A percentile compares a stretch with the other conserved stretches of the same genome.
Conservation (phyloP, 768 basidiomycete genomes). For the Russula abietina region DNA sequence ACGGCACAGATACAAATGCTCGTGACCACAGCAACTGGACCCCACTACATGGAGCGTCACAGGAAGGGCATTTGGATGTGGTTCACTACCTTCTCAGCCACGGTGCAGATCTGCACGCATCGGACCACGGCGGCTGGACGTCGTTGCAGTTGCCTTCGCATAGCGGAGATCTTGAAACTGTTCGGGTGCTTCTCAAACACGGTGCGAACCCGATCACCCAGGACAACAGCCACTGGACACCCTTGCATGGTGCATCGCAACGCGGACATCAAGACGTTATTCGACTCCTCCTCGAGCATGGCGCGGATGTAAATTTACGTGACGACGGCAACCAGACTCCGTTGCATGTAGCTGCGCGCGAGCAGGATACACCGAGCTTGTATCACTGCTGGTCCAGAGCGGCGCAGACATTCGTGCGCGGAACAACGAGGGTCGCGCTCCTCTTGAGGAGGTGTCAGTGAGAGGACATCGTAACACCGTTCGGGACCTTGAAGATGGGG, state of each 20-base stretch:
- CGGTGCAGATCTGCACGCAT: neutral
- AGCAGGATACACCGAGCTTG: neutral
- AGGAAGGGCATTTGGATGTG: neutral
- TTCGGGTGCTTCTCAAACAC: neutral
- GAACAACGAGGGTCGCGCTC: neutral
- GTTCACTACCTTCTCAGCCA: neutral
- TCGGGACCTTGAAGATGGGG: too few species aligned
- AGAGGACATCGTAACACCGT: too few species aligned
- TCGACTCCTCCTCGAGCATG: neutral
- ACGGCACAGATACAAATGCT: neutral
- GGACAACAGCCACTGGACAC: neutral
- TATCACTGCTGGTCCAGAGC: neutral
- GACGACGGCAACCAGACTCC: neutral
- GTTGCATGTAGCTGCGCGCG: neutral
- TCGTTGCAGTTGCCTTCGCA: neutral
- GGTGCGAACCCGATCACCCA: neutral
- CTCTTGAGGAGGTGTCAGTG: too few species aligned
- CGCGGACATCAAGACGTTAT: neutral
- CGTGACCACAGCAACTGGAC: neutral
- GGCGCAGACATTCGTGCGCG: neutral
- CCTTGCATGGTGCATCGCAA: neutral
- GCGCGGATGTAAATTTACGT: neutral
- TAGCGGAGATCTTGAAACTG: neutral
- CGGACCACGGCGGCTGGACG: neutral
- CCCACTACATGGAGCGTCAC: neutral